phyloP scores from a whole-genome alignment of 345 rosid species.

The Lumnitzera littorea region DNA sequence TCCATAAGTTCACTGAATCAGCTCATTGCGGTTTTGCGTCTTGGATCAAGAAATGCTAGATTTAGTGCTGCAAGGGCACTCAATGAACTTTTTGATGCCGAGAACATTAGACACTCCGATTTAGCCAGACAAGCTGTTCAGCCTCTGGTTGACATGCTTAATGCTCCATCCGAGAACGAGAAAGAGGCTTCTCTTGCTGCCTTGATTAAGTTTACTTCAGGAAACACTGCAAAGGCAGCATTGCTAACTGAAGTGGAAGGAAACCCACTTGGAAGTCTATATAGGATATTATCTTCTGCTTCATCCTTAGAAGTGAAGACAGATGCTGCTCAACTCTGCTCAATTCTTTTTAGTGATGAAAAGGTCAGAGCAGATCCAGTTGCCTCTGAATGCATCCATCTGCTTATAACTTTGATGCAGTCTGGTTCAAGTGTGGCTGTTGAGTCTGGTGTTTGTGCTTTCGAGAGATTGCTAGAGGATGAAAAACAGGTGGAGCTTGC shows the following conservation, averaged over 20 bases:
- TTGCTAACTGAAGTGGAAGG: constrained; percentile 52
- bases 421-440: constrained; percentile 36
- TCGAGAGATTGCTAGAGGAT: constrained; percentile 63
- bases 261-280: constrained; percentile 49
- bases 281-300: constrained; percentile 53
- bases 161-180: constrained; percentile 62
- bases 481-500: constrained; percentile 63
- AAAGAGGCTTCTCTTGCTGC: constrained; percentile 70
- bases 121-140: constrained; percentile 71
- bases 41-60: constrained; percentile 74
- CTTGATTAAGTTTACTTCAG: constrained; percentile 61
- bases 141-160: constrained; percentile 81
- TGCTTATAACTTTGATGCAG: constrained; percentile 56
- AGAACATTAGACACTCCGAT: constrained; percentile 60
- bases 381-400: constrained; percentile 55
- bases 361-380: constrained; percentile 44
- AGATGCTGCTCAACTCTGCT: constrained; percentile 68
- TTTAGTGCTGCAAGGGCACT: constrained; percentile 81
- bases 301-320: constrained; percentile 63
- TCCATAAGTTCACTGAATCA: constrained; percentile 70
- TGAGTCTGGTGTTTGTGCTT: constrained; percentile 68
- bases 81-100: constrained; percentile 63
- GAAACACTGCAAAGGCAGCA: constrained; percentile 38
- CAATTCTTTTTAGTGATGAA: constrained; percentile 45
- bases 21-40: constrained; percentile 75